Evolutionary conservation across 2,329 filamentous ascomycete genomes (phyloP).

Genomic region (Chaetomiaceae sp.): DNA sequence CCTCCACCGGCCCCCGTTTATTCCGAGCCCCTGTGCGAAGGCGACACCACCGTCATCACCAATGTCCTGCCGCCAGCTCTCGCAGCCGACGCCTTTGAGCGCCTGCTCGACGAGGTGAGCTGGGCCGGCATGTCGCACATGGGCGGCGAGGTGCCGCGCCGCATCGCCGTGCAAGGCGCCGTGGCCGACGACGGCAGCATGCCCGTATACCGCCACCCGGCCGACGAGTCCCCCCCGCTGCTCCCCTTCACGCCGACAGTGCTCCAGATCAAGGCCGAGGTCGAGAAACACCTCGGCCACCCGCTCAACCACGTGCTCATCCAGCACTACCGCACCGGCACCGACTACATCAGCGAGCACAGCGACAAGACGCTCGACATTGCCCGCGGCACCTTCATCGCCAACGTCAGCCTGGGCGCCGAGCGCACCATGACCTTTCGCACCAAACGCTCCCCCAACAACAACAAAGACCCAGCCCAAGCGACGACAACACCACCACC

Average conservation of each 20-base stretch:
- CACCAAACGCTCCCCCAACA: slow-evolving; percentile 59
- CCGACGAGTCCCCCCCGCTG: slow-evolving; percentile 78
- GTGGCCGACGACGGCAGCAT: slow-evolving; percentile 64
- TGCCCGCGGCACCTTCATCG: slow-evolving; percentile 71
- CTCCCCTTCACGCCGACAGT: slow-evolving; percentile 72
- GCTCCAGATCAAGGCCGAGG: slow-evolving; percentile 58
- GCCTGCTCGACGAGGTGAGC: slow-evolving; percentile 66
- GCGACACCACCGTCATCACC: slow-evolving; percentile 71
- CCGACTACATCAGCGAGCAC: slow-evolving; percentile 92
- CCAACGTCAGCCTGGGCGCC: slow-evolving; percentile 90
- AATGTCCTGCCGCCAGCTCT: slow-evolving; percentile 59
- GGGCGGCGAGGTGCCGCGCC: slow-evolving; percentile 82
- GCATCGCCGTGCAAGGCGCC: slow-evolving; percentile 83
- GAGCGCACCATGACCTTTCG: slow-evolving; percentile 85
- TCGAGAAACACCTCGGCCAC: slow-evolving; percentile 72
- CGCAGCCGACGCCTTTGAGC: slow-evolving; percentile 59
- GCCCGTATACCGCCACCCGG: slow-evolving; percentile 91
- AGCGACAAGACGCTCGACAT: slow-evolving; percentile 97
- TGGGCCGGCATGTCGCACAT: slow-evolving; percentile 95
- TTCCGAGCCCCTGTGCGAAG: slow-evolving; percentile 63
- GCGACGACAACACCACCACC: neutral
- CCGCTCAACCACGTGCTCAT: slow-evolving; percentile 86
- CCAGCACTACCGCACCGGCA: slow-evolving; percentile 83
- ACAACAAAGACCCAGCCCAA: neutral
- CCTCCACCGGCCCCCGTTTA: slow-evolving; percentile 17